phyloP scores from a whole-genome alignment of 805 yeast genomes.

The Sungouiozyma intestinalis region DNA sequence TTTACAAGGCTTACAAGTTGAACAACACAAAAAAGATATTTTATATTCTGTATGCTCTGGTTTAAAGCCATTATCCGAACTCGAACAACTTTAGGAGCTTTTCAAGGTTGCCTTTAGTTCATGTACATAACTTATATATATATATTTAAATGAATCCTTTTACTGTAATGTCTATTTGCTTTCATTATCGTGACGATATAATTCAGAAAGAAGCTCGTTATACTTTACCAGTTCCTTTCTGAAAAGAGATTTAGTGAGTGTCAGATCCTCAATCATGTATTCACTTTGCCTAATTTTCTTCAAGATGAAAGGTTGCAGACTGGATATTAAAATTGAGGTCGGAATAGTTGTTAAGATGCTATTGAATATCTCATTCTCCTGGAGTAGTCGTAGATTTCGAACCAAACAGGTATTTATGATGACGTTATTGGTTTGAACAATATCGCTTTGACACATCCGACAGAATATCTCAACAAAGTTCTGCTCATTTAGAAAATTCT shows the following conservation, averaged over 20 bases:
- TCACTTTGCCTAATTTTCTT: not conserved
- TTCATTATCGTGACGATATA: not conserved
- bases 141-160: not conserved
- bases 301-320: not conserved
- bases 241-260: not conserved
- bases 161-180: not conserved
- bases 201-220: not conserved
- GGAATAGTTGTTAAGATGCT: not conserved
- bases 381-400: conserved; percentile 11
- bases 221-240: not conserved
- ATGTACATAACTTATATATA: not conserved
- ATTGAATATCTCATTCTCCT: conserved; percentile 4
- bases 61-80: conserved; percentile 14
- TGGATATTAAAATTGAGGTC: not conserved
- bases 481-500: conserved; percentile 6
- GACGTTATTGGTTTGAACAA: conserved; percentile 5
- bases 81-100: not conserved
- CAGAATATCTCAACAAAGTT: conserved; percentile 12
- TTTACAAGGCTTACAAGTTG: conserved; percentile 10
- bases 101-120: not conserved
- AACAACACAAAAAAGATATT: conserved; percentile 10
- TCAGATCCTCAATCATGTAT: not conserved
- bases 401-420: conserved; percentile 11
- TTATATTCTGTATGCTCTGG: conserved; percentile 26
- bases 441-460: conserved; percentile 10